A percentile compares a stretch with the other conserved stretches of the same genome.
Conservation (phyloP, 2,329 filamentous ascomycete species). For the Fusarium sp. region DNA sequence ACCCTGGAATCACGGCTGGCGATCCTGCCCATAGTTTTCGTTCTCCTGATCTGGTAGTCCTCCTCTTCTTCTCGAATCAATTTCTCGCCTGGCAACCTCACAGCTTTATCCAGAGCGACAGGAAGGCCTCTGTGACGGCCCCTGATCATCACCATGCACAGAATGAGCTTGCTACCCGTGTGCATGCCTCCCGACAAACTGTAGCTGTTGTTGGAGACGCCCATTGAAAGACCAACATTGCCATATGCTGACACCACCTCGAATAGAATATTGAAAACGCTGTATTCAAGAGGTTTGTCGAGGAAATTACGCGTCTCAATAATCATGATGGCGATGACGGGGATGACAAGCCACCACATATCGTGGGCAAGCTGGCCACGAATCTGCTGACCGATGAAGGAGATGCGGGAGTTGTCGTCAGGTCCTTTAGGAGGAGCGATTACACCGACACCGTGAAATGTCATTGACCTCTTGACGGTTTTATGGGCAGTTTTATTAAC, state of each 20-base stretch:
- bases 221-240: constrained; percentile 71
- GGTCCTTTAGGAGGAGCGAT: constrained; percentile 37
- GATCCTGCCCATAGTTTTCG: constrained; percentile 44
- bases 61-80: constrained; percentile 48
- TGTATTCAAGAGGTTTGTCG: constrained; percentile 63
- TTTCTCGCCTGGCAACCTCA: constrained; percentile 55
- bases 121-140: constrained; percentile 69
- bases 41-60: constrained; percentile 44
- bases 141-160: constrained; percentile 68
- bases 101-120: constrained; percentile 66
- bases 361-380: constrained; percentile 75
- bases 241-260: constrained; percentile 70
- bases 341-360: constrained; percentile 73
- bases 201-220: constrained; percentile 64
- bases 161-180: constrained; percentile 67
- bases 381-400: constrained; percentile 68
- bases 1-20: constrained; percentile 40
- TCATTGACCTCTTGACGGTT: constrained; percentile 53
- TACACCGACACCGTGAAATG: constrained; percentile 60
- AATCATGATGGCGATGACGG: constrained; percentile 69
- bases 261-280: constrained; percentile 71
- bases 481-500: constrained; percentile 52
- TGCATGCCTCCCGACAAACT: constrained; percentile 68
- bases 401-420: constrained; percentile 53
- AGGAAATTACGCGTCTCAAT: constrained; percentile 70